Evolutionary conservation across 129 eudicot genomes (phyloP), one percentile per base, ranked within the genome.

Genomic region (Tagetes patula): DNA sequence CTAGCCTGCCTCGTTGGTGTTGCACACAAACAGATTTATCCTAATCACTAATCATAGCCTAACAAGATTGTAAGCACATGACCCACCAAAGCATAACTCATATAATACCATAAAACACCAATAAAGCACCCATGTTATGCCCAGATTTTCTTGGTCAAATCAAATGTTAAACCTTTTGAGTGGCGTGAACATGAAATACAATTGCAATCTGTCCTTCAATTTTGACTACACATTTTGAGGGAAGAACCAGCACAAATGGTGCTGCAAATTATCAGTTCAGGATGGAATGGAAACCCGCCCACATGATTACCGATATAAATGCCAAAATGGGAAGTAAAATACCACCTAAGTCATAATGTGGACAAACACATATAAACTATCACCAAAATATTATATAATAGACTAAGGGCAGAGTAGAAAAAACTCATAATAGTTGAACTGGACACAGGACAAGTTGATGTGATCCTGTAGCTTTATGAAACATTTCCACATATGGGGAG

Each of bases 41-140:
- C 63, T 70, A 50, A 52, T 50, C 46, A 69, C 30, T 6, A 69
- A n/a, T 38, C 74, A 70, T n/a, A 52, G 74, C 34, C 34, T 64
- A 64, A 14, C 49, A 64, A 39, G 40, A 6, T 40, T 14, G 49
- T 36, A 64, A 14, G 69, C 69, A 64, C 32, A 10, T 60, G 66
- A 60, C 63, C 37, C 67, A 61, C 43, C 43, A 36, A 34, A 61
- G 39, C 14, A 58, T 2, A 32, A 61, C 30, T 61, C 67, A 61
- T 60, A 47, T 58, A 61, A 36, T 37, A 61, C 67, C 41, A 13
- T 34, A 8, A 3, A 33, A 59, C 40, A 59, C 40, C 65, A 56
- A 56, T 2, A 56, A 8, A 32, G 37, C 38, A 27, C 31, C 63
- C 30, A 3, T 1, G 63, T 8, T 56, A 56, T 56, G 63, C 63